Percentiles rank a stretch among this genome's conserved stretches.
Conservation (phyloP, 2,329 filamentous ascomycete genomes). For the Aspergillus tamarii region DNA sequence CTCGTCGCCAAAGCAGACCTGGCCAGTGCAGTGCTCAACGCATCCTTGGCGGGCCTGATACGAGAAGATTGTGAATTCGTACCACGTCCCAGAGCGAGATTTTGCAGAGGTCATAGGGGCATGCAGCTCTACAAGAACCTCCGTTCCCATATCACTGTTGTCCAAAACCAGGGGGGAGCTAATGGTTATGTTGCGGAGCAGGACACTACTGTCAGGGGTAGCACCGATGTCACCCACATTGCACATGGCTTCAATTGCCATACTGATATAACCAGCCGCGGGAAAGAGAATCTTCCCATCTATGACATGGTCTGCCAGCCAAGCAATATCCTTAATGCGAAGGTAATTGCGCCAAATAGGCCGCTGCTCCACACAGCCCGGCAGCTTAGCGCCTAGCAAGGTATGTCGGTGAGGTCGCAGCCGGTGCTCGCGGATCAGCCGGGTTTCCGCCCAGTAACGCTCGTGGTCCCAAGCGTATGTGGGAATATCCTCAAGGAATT, state of each 20-base stretch:
- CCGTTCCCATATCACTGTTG: slow-evolving; percentile 6
- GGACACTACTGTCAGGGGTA: no score
- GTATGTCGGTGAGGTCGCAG: neutral
- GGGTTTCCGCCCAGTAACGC: neutral
- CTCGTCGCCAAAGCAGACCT: neutral
- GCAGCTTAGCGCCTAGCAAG: neutral
- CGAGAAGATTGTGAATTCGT: slow-evolving; percentile 7
- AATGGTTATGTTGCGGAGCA: no score
- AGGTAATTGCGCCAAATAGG: slow-evolving; percentile 10
- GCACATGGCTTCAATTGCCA: slow-evolving; percentile 9
- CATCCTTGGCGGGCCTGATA: neutral
- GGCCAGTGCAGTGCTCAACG: slow-evolving; percentile 5
- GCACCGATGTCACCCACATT: no score
- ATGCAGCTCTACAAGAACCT: neutral
- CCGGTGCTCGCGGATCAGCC: neutral
- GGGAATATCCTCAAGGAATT: slow-evolving; percentile 1
- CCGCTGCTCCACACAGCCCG: neutral
- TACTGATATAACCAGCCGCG: slow-evolving; percentile 9
- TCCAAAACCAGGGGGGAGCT: neutral
- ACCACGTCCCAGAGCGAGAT: neutral
- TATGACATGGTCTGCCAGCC: slow-evolving; percentile 12
- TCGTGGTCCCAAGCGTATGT: neutral
- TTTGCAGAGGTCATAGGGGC: no score
- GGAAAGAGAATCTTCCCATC: slow-evolving; percentile 9
- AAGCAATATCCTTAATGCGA: slow-evolving; percentile 8